Evolutionary conservation across 2,329 filamentous ascomycete species (phyloP).

Genomic region (Geosmithia morbida): DNA sequence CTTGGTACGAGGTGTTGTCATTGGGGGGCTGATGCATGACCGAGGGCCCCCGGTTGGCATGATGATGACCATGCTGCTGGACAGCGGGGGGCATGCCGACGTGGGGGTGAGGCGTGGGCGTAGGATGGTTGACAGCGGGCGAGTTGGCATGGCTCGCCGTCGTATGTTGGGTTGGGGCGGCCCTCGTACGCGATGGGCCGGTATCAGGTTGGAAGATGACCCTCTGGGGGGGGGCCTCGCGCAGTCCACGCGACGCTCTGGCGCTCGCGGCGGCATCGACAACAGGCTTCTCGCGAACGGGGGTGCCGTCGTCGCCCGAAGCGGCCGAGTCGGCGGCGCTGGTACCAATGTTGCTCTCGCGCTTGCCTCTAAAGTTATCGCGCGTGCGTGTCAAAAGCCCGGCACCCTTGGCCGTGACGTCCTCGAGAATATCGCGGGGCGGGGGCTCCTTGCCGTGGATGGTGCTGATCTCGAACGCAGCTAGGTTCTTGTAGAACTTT

Average conservation of each 20-base stretch:
- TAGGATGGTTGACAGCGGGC: constrained; percentile 1
- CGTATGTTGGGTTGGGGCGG: constrained; percentile 1
- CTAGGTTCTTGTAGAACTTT: constrained; percentile 79
- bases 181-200: constrained; percentile 41
- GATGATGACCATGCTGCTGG: constrained; percentile 12
- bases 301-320: constrained; percentile 46
- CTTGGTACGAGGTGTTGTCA: constrained; percentile 41
- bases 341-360: constrained; percentile 30
- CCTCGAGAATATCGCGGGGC: constrained; percentile 76
- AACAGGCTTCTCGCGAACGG: constrained; percentile 34
- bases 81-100: constrained; percentile 5
- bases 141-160: constrained; percentile 1
- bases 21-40: constrained; percentile 37
- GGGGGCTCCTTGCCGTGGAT: constrained; percentile 70
- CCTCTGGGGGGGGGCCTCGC: constrained; percentile 73
- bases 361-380: constrained; percentile 52
- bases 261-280: constrained; percentile 38
- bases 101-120: constrained; percentile 12
- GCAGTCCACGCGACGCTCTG: constrained; percentile 48
- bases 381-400: constrained; percentile 63
- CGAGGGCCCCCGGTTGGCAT: constrained; percentile 24
- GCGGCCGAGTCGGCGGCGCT: constrained; percentile 42
- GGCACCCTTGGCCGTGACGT: constrained; percentile 74
- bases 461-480: constrained; percentile 72
- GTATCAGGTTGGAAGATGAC: constrained; percentile 77